Percentiles rank a stretch among this genome's conserved stretches.
These are phyloP conservation scores for Simplicillium aogashimaense DNA, from an alignment of 2,329 filamentous ascomycete species.

Conservation along the genomic window DNA sequence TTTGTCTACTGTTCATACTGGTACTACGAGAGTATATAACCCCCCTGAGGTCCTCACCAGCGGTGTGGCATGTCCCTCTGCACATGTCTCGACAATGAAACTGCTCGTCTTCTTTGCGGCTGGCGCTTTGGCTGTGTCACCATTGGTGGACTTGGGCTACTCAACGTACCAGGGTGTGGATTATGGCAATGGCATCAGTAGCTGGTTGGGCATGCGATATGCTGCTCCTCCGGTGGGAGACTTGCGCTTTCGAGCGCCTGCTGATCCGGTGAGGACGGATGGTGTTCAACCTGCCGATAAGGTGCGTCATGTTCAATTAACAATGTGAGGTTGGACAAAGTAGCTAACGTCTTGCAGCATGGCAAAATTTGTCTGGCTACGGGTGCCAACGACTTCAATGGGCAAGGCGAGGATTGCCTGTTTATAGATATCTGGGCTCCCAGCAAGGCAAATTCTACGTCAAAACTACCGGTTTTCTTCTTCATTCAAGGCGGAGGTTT, in stretches of 20 bases:
- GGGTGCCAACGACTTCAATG: background rate
- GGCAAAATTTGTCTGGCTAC: constrained; percentile 1
- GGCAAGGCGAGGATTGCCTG: constrained; percentile 49
- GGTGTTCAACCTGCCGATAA: constrained; percentile 6
- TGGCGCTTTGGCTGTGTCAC: background rate
- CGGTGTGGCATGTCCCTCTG: too few relatives aligned
- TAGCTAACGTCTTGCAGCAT: background rate
- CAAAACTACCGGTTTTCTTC: constrained; percentile 48
- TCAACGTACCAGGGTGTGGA: constrained; percentile 47
- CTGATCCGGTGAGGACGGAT: constrained; percentile 33
- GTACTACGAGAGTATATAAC: too few relatives aligned
- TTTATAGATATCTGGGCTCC: constrained; percentile 52
- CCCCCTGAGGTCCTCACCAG: too few relatives aligned
- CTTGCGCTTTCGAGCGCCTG: constrained; percentile 53
- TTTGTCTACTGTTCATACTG: too few relatives aligned
- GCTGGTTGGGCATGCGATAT: constrained; percentile 63
- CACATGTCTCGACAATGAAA: too few relatives aligned
- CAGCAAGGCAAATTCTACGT: constrained; percentile 29
- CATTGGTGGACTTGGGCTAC: constrained; percentile 49
- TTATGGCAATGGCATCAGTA: constrained; percentile 39
- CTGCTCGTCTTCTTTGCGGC: too few relatives aligned
- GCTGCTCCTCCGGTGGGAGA: constrained; percentile 54
- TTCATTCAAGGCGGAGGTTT: constrained; percentile 46
- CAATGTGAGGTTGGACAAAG: background rate
- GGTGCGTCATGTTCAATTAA: background rate